These are phyloP conservation scores for Neostapfia colusana DNA, from an alignment of 176 grass and related monocot species.

Conservation along the genomic window DNA sequence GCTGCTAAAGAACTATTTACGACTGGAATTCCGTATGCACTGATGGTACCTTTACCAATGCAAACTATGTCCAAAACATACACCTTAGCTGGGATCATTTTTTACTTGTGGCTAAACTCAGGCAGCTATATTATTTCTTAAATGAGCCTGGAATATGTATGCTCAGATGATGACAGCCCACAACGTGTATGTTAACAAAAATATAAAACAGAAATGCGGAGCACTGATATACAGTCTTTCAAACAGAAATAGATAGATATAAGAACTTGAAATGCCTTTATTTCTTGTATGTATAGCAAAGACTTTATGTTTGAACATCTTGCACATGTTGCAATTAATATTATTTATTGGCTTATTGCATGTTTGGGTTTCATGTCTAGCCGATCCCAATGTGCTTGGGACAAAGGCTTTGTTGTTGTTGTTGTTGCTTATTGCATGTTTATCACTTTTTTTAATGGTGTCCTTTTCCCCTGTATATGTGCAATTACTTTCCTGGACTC, in stretches of 20 bases:
- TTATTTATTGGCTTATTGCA: not conserved
- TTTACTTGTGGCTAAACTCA: slow-evolving; percentile 17
- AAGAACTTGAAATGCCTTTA: not conserved
- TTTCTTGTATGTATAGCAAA: not conserved
- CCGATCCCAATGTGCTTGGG: too few species aligned
- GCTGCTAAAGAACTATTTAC: slow-evolving; percentile 16
- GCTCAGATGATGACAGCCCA: not conserved
- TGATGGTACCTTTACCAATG: slow-evolving; percentile 5
- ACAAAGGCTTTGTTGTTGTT: too few species aligned
- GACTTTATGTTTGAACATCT: not conserved
- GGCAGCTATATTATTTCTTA: not conserved
- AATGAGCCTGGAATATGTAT: not conserved
- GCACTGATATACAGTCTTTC: not conserved
- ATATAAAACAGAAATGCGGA: not conserved
- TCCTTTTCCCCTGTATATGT: not conserved
- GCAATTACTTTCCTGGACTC: slow-evolving; percentile 2
- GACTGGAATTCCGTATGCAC: not conserved
- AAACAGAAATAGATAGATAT: not conserved
- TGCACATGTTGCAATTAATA: not conserved
- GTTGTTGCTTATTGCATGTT: not conserved
- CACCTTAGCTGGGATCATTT: not conserved
- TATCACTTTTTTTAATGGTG: not conserved
- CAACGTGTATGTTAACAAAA: not conserved
- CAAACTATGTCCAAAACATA: not conserved
- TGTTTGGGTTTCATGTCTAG: too few species aligned